These are phyloP conservation scores for Monosporascus cannonballus DNA, from an alignment of 2,329 filamentous ascomycete species.

Conservation along the genomic window DNA sequence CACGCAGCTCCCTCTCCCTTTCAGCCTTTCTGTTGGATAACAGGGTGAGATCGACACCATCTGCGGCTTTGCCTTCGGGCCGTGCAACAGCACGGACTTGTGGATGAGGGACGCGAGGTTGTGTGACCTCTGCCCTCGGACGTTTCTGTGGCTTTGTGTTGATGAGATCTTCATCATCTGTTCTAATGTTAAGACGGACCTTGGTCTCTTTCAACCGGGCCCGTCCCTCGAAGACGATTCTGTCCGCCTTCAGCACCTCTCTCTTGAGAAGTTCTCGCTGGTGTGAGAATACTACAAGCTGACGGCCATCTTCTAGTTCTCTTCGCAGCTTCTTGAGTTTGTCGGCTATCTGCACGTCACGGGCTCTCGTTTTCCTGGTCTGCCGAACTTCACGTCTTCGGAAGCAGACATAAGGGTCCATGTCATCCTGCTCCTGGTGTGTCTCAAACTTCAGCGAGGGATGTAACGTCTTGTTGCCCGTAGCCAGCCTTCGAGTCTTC, in stretches of 20 bases:
- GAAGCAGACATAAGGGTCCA: conserved; percentile 98
- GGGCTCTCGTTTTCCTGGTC: conserved; percentile 87
- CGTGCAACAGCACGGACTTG: conserved; percentile 66
- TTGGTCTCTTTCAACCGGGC: conserved; percentile 81
- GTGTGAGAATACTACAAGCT: conserved; percentile 70
- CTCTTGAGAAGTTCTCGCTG: conserved; percentile 75
- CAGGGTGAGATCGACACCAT: conserved; percentile 67
- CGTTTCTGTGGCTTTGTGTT: conserved; percentile 80
- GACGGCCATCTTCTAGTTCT: conserved; percentile 83
- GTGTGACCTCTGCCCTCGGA: conserved; percentile 51
- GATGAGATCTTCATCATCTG: conserved; percentile 85
- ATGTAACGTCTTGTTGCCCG: conserved; percentile 67
- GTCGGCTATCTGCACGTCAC: conserved; percentile 90
- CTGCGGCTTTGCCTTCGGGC: conserved; percentile 63
- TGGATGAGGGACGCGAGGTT: conserved; percentile 51
- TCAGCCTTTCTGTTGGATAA: conserved; percentile 73
- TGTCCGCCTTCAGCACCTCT: conserved; percentile 69
- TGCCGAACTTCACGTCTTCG: conserved; percentile 88
- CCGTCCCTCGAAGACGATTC: conserved; percentile 76
- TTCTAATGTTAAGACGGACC: conserved; percentile 80
- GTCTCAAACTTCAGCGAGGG: conserved; percentile 87
- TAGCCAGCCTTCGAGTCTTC: conserved; percentile 63
- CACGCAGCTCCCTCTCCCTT: conserved; percentile 73
- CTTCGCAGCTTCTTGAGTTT: conserved; percentile 87
- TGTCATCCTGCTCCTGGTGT: conserved; percentile 88